Evolutionary conservation across 2,329 filamentous ascomycete genomes (phyloP).

Genomic region (Clarireedia homoeocarpa): DNA sequence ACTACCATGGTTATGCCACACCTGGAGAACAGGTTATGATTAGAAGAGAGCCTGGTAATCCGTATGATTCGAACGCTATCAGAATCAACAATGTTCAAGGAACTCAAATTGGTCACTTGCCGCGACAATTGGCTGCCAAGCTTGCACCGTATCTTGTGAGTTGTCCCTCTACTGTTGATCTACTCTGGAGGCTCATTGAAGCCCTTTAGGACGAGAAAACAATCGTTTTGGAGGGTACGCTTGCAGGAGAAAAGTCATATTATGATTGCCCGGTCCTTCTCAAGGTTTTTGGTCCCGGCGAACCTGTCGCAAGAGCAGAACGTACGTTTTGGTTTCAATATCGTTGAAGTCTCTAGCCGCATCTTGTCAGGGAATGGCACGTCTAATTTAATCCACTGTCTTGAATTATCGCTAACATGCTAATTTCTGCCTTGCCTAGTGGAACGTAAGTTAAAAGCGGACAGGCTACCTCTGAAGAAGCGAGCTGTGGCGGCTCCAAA

Average conservation of each 20-base stretch:
- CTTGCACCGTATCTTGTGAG: constrained; percentile 64
- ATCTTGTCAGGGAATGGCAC: too few relatives aligned
- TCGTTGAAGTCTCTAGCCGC: not conserved
- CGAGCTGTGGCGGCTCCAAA: constrained; percentile 31
- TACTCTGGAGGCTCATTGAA: constrained; percentile 9
- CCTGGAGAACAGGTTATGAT: constrained; percentile 55
- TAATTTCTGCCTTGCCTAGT: constrained; percentile 29
- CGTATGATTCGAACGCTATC: constrained; percentile 69
- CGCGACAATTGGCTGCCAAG: constrained; percentile 58
- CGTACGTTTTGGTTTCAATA: constrained; percentile 11
- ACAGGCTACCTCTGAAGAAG: constrained; percentile 47
- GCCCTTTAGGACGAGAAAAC: constrained; percentile 42
- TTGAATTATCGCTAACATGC: not conserved
- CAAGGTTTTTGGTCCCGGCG: constrained; percentile 59
- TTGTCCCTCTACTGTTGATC: constrained; percentile 11
- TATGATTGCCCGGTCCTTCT: constrained; percentile 69
- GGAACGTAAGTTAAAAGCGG: constrained; percentile 53
- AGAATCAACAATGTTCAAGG: constrained; percentile 69
- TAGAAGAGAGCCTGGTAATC: constrained; percentile 58
- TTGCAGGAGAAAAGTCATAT: constrained; percentile 56
- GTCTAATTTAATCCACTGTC: not conserved
- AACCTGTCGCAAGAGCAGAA: constrained; percentile 41
- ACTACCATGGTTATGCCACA: constrained; percentile 56
- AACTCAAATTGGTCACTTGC: constrained; percentile 72
- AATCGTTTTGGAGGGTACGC: constrained; percentile 58